Evolutionary conservation across 306 rosid species (phyloP), one percentile per base, ranked within the genome.

Genomic region (Glycine soja): DNA sequence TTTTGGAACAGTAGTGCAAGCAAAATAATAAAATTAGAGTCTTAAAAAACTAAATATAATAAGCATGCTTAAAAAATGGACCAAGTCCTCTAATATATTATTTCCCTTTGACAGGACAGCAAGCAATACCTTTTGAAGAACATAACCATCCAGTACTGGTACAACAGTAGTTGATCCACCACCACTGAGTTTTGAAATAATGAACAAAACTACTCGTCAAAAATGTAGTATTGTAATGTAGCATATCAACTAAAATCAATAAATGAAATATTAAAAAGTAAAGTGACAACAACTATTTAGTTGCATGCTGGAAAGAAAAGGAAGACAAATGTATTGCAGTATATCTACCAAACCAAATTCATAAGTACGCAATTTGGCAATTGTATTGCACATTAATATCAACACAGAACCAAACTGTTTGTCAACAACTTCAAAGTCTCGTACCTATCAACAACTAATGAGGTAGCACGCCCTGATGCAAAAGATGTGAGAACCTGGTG

Each of bases 161-260:
- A 93, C 99, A 84, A 95, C 93, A 59, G 98, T 93, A 40, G 99
- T 95, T 64, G 98, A 95, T 86, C 98, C 99, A 77, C 98, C 99
- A 52, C 99, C 99, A 75, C 99, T 95, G 85, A 66, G 46, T 18
- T 54, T 12, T 53, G 59, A 18, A 68, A 80, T 64, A 72, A 59
- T 38, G 24, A 74, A 2, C 50, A 80, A 84, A 59, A 85, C 70
- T 34, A 75, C 76, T 78, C 24, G 67, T 88, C 70, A 85, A 88
- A 57, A 65, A 70, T 68, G 42, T 70, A 78, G 24, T 61, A 57
- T 57, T 73, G 32, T 69, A 46, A 7, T 40, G 30, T 24, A 59
- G 63, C 15, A 84, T 7, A 34, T 34, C 13, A 42, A 91, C 92
- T 59, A 30, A n/a, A 75, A 58, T 19, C 45, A 75, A 46, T 24